Evolutionary conservation across 345 rosid genomes (phyloP).

Genomic region (Lagerstroemia speciosa): DNA sequence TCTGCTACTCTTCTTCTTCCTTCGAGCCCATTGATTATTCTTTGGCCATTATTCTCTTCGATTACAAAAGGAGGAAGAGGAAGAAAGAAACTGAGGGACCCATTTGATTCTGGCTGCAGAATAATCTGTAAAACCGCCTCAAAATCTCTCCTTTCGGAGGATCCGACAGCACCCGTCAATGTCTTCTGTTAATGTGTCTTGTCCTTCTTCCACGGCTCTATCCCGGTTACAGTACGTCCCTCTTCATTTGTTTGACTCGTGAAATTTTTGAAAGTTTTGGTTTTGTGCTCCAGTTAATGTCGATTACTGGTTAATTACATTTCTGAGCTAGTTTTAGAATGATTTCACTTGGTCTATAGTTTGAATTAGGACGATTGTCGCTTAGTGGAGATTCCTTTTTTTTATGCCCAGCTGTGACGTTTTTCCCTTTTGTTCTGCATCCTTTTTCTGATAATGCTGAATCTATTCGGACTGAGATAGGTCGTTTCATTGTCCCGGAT

Average conservation of each 20-base stretch:
- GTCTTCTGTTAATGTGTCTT: not conserved
- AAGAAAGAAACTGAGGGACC: not conserved
- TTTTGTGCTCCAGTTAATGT: not conserved
- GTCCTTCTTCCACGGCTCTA: conserved; percentile 5
- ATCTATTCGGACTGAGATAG: no score
- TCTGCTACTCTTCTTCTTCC: not conserved
- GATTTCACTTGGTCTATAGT: not conserved
- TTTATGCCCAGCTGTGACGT: not conserved
- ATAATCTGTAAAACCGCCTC: not conserved
- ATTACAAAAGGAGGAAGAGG: not conserved
- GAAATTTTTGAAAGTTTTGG: no score
- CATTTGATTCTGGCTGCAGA: not conserved
- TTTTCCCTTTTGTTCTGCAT: not conserved
- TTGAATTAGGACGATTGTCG: not conserved
- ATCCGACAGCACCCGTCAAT: not conserved
- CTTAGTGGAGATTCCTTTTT: not conserved
- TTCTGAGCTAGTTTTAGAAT: not conserved
- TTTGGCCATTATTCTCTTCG: not conserved
- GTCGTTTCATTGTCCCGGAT: no score
- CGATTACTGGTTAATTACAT: no score
- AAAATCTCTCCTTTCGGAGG: conserved; percentile 3
- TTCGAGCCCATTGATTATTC: not conserved
- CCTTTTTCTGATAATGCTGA: not conserved
- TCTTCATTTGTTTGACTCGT: no score
- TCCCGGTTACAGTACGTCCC: conserved; percentile 5